These are phyloP conservation scores for Triticum urartu DNA, from an alignment of 176 grass and related monocot species.

Conservation along the genomic window DNA sequence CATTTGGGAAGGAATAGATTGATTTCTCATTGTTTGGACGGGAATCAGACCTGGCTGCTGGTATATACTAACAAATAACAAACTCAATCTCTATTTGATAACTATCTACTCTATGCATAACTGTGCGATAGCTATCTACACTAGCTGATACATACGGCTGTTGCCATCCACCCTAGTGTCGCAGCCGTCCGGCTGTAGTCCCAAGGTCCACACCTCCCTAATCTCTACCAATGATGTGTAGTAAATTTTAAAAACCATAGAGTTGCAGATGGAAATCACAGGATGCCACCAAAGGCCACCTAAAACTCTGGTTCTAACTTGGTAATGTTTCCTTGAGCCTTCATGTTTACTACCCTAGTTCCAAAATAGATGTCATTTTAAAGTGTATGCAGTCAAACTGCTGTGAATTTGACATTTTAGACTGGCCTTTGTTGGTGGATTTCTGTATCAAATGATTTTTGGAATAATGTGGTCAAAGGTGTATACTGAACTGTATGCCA, in stretches of 20 bases:
- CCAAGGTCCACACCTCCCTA: neutral
- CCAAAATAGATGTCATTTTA: neutral
- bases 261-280: neutral
- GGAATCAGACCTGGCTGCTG: neutral
- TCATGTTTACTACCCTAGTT: constrained; percentile 8
- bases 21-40: neutral
- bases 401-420: neutral
- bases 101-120: too few species aligned
- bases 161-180: neutral
- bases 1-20: neutral
- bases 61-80: neutral
- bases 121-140: too few species aligned
- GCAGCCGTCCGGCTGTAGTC: neutral
- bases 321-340: neutral
- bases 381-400: neutral
- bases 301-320: neutral
- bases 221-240: neutral
- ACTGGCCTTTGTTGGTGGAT: neutral
- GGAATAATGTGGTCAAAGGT: neutral
- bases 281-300: neutral
- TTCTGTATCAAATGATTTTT: constrained; percentile 3
- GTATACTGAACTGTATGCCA: neutral
- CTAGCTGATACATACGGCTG: neutral
- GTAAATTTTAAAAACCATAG: neutral
- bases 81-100: too few species aligned